Base-by-base conservation (phyloP, 768 basidiomycete species). In the Tulasnella sp. region DNA sequence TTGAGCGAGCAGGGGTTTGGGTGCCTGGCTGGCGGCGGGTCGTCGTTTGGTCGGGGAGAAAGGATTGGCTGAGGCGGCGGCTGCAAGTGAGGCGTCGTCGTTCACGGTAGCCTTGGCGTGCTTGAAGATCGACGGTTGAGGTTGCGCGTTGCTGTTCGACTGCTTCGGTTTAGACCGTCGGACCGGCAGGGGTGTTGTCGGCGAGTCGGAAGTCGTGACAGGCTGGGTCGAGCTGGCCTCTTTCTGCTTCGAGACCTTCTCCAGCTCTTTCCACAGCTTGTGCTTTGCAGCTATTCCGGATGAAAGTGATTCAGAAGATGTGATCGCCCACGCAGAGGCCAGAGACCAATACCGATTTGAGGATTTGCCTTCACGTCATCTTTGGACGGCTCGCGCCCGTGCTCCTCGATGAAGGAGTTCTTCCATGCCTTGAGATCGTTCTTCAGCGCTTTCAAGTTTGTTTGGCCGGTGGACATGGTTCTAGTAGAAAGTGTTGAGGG, bases 361-460 rank as follows among this genome's bases (percentile, higher is more conserved):
- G 81, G 80, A 50, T 77, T 46, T 40, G 74, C 41, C 81, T 81
- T 82, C 18, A 74, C 42, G 74, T 82, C 81, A 12, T 82, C 81
- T 41, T 82, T 82, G 54, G 28, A 48, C 8, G 73, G 42, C 40
- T 81, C 80, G 16, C 81, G 81, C 22, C 81, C 81, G 54, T 82
- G 80, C 50, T 82, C 81, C 42, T 58, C 31, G 28, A 58, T 42
- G 48, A 82, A 82, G 22, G 48, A 40, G 46, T 76, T 75, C 76
- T 82, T 75, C 81, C 81, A 82, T 28, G 80, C 81, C 69, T 82
- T 82, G 42, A 82, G 80, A 44, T 82, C 81, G 50, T 50, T 50
- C 76, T 82, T 82, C 37, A 82, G 72, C 31, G 42, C 58, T 20
- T 80, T 69, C 28, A 80, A 16, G 37, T 80, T 60, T 24, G 72